Evolutionary conservation across 2,329 filamentous ascomycete genomes (phyloP), one percentile per base, ranked within the genome.

Genomic region (Nemania bipapillata): DNA sequence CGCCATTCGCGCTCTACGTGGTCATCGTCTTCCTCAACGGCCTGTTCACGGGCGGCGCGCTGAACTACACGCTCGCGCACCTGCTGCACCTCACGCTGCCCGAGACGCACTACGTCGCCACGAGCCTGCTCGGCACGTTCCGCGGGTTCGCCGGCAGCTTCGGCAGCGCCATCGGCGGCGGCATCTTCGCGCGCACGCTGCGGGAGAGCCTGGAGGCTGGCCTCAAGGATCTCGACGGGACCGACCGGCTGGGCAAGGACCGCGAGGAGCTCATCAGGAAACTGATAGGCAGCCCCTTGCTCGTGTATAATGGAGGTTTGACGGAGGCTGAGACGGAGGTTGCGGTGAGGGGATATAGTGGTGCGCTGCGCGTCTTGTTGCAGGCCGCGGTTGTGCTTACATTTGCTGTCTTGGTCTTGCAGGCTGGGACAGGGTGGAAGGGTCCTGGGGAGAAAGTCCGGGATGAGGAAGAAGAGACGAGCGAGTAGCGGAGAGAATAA

Each of bases 21-120:
- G 69, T 84, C 4, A 79, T 87, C 17, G 85, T 93, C 1, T 90
- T 94, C 75, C 54, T 86, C 53, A 94, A 94, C 76, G 93, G 93
- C 0, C 82, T 94, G 50, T 86, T 86, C 70, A 91, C 90, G 0
- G 93, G 93, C 12, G 89, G 91, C 0, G 85, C 87, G 5, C 81
- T 95, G 65, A 96, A 95, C 79, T 96, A 96, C 80, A 92, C 91
- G 0, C 85, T 96, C 2, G 92, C 92, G 0, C 93, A 96, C 75
- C 79, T 94, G 4, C 84, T 96, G 4, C 91, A 96, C 77, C 83
- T 95, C 4, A 91, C 90, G 0, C 82, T 83, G 0, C 83, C 87
- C 0, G 84, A 87, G 6, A 88, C 89, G 0, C 91, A 94, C 74
- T 93, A 92, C 75, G 88, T 96, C 57, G 88, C 91, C 2, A 93